phyloP scores from a whole-genome alignment of 208 protist species.

The Wallacemonas sp. region DNA sequence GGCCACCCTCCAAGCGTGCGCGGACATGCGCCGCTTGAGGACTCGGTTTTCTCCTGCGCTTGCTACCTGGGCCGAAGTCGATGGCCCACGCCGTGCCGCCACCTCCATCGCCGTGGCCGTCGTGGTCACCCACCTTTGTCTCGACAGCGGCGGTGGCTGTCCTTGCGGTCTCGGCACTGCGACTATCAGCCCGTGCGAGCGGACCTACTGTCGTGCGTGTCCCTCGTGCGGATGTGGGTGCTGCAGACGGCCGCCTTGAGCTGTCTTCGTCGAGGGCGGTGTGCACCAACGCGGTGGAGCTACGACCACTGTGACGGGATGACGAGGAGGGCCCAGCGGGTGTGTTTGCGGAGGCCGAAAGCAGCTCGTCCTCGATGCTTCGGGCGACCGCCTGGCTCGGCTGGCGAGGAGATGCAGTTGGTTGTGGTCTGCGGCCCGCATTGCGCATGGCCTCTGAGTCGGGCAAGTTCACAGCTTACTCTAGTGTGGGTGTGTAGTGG shows the following conservation, averaged over 20 bases:
- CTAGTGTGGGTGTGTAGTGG: no score
- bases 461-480: no score
- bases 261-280: neutral
- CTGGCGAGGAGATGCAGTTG: slow-evolving; percentile 1
- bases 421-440: neutral
- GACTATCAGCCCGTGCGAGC: slow-evolving; percentile 4
- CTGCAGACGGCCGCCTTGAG: neutral
- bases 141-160: neutral
- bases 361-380: slow-evolving; percentile 11
- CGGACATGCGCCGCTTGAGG: slow-evolving; percentile 4
- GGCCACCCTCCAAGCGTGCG: slow-evolving; percentile 3
- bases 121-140: neutral
- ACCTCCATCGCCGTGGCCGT: no score
- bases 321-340: neutral
- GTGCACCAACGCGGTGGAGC: neutral
- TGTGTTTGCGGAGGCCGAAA: slow-evolving; percentile 7
- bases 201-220: no score
- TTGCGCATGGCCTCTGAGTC: slow-evolving; percentile 4
- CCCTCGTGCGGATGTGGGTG: neutral
- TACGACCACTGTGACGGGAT: neutral
- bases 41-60: slow-evolving; percentile 3
- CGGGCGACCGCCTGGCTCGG: slow-evolving; percentile 7
- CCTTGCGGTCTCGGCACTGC: neutral
- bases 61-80: slow-evolving; percentile 2
- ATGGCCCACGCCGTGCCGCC: neutral